Evolutionary conservation across 2,329 filamentous ascomycete genomes (phyloP).

Genomic region (Basipetospora chlamydospora): DNA sequence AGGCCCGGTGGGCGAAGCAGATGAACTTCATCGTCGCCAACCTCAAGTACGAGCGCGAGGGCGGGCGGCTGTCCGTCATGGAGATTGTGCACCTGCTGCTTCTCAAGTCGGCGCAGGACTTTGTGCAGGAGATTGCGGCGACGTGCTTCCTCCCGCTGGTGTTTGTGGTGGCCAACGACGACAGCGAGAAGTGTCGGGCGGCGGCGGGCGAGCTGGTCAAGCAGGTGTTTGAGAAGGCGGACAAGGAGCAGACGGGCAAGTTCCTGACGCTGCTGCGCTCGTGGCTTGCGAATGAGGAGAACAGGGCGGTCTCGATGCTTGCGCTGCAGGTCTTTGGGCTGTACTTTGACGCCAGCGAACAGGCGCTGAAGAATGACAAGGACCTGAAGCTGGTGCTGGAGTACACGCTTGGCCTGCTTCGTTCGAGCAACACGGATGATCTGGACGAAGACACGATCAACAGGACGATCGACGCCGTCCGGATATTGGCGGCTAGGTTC

Average conservation of each 20-base stretch:
- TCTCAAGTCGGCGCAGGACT: slow-evolving; percentile 66
- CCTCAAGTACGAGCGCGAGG: slow-evolving; percentile 75
- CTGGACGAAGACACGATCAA: slow-evolving; percentile 59
- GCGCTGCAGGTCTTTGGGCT: slow-evolving; percentile 70
- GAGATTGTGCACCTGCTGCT: slow-evolving; percentile 80
- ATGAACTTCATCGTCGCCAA: slow-evolving; percentile 81
- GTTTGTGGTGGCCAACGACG: slow-evolving; percentile 76
- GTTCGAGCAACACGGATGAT: slow-evolving; percentile 35
- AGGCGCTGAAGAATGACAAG: slow-evolving; percentile 44
- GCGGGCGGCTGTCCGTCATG: slow-evolving; percentile 83
- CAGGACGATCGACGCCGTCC: slow-evolving; percentile 54
- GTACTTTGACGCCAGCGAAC: slow-evolving; percentile 59
- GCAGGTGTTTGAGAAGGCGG: slow-evolving; percentile 64
- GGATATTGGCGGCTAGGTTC: slow-evolving; percentile 51
- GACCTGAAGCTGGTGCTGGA: slow-evolving; percentile 50
- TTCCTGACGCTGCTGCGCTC: slow-evolving; percentile 57
- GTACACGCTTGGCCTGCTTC: slow-evolving; percentile 37
- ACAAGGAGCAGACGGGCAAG: slow-evolving; percentile 53
- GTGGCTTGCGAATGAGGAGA: slow-evolving; percentile 66
- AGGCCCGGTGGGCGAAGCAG: slow-evolving; percentile 78
- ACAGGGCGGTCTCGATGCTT: slow-evolving; percentile 54
- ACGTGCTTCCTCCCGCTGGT: slow-evolving; percentile 79
- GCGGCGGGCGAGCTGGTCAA: slow-evolving; percentile 69
- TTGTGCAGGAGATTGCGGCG: slow-evolving; percentile 67
- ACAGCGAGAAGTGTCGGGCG: slow-evolving; percentile 70